Evolutionary conservation across 2,329 filamentous ascomycete species (phyloP), one percentile per base, ranked within the genome.

Genomic region (Domatiomyces globalis): DNA sequence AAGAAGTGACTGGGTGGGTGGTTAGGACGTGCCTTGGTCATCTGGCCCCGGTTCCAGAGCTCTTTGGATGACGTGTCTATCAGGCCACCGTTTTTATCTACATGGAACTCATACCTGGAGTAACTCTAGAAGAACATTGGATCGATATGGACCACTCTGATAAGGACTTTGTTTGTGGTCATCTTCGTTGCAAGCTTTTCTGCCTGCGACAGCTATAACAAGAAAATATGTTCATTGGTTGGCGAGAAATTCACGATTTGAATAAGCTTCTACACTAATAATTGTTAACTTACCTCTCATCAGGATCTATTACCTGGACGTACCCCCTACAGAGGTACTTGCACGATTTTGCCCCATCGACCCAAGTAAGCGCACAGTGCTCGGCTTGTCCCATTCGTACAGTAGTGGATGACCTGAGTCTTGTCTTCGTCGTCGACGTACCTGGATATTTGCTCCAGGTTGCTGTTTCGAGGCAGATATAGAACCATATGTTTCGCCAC

Each of bases 381-480:
- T 69, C 95, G 95, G 67, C 89, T 95, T 5, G 85, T 85, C 10
- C 88, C 87, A 60, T 85, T 76, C 71, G 94, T 86, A 63, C 89
- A 95, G 65, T 96, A 96, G 70, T 98, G 92, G 47, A 86, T 79
- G 22, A 90, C 81, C 45, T 84, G 79, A 17, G 87, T 73, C 68
- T 84, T 85, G 51, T 71, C 63, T 2, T 67, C 71, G 4, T 69
- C 66, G 2, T 68, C 63, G 1, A 70, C 69, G 9, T 69, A 68
- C 2, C 69, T 74, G 3, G 86, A 85, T 55, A 95, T 74, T 67
- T 95, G 88, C 48, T 81, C 77, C 49, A 95, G 65, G 65, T 95
- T 82, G 55, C 87, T 90, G 1, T 84, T 92, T 53, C 94, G 77
- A 1, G 94, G 92, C 17, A 98, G 73, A 63, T 85, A 98, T 5